These are phyloP conservation scores for Leccinum pachyderme DNA, from an alignment of 1,284 basidiomycete genomes.

Conservation along the genomic window DNA sequence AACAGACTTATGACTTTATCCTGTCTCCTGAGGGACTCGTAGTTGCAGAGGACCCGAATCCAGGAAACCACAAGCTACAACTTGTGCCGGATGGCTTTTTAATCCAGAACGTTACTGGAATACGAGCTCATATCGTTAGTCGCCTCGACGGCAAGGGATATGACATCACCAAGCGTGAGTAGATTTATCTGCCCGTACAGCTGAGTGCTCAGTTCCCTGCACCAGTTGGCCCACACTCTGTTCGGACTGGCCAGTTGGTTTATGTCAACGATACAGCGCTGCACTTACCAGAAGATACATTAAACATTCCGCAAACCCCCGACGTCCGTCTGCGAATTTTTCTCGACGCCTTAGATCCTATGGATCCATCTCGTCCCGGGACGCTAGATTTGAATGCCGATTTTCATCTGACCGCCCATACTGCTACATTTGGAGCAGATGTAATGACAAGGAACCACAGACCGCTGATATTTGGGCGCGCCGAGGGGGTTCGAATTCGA, in stretches of 20 bases:
- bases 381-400: conserved; percentile 40
- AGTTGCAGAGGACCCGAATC: conserved; percentile 68
- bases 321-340: conserved; percentile 61
- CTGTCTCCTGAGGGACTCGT: conserved; percentile 56
- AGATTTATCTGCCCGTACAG: background rate
- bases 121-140: conserved; percentile 73
- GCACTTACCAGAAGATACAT: conserved; percentile 36
- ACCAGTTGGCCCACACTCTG: conserved; percentile 79
- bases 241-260: conserved; percentile 77
- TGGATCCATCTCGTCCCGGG: conserved; percentile 38
- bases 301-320: conserved; percentile 34
- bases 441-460: conserved; percentile 33
- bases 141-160: conserved; percentile 84
- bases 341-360: conserved; percentile 47
- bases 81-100: conserved; percentile 69
- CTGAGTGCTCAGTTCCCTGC: conserved; percentile 7
- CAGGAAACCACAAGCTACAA: conserved; percentile 63
- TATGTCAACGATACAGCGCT: conserved; percentile 76
- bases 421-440: conserved; percentile 72
- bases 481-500: conserved; percentile 51
- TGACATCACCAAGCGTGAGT: conserved; percentile 77
- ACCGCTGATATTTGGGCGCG: conserved; percentile 45
- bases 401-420: conserved; percentile 54
- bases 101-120: conserved; percentile 72
- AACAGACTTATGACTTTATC: conserved; percentile 75